Percentiles rank a stretch among this genome's conserved stretches.
phyloP scores from a whole-genome alignment of 2,329 filamentous ascomycete species.

The Penicillium paneum region DNA sequence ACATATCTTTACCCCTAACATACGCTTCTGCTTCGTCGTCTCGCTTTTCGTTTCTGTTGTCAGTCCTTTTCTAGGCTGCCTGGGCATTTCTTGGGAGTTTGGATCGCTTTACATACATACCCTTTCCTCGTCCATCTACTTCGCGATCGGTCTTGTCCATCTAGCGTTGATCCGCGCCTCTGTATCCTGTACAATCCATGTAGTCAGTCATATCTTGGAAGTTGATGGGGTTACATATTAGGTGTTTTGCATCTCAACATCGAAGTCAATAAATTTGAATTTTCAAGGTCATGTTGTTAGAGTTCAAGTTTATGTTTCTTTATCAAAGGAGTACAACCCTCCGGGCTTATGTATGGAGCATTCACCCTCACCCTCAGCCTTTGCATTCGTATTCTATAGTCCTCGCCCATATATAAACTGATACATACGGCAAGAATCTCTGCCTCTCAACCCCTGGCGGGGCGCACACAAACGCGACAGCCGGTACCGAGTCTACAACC shows the following conservation, averaged over 20 bases:
- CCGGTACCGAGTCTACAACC: too few species aligned
- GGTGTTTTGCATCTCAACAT: not conserved
- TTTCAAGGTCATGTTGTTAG: not conserved
- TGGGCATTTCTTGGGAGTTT: slow-evolving; percentile 22
- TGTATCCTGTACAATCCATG: slow-evolving; percentile 4
- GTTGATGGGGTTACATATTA: not conserved
- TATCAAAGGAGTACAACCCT: too few species aligned
- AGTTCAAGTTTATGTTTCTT: too few species aligned
- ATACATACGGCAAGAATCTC: too few species aligned
- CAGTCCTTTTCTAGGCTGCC: slow-evolving; percentile 4
- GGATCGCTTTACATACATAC: slow-evolving; percentile 15
- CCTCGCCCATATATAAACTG: too few species aligned
- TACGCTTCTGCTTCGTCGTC: not conserved
- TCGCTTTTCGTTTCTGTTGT: slow-evolving; percentile 8
- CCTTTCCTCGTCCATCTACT: slow-evolving; percentile 10
- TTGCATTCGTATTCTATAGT: too few species aligned
- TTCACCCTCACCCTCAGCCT: too few species aligned
- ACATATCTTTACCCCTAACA: not conserved
- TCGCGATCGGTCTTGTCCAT: not conserved
- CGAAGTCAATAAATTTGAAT: not conserved
- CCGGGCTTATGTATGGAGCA: too few species aligned
- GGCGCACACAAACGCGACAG: too few species aligned
- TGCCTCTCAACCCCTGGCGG: too few species aligned
- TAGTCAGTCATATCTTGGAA: not conserved
- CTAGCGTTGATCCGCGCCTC: slow-evolving; percentile 1